Evolutionary conservation across 345 rosid species (phyloP).

Genomic region (Aquilaria yunnanensis): DNA sequence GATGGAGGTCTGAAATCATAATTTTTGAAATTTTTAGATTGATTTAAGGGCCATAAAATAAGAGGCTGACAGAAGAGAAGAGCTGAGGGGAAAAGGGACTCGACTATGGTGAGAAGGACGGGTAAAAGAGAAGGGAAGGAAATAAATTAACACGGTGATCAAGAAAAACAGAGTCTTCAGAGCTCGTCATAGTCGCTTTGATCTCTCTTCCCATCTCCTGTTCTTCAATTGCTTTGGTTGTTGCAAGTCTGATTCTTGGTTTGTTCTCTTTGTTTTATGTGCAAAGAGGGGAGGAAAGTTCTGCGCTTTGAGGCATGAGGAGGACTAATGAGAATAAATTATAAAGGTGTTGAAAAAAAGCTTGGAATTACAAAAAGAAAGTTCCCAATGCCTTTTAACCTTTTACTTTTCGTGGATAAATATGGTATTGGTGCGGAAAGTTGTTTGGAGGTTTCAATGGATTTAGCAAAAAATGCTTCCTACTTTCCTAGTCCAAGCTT

Average conservation of each 20-base stretch:
- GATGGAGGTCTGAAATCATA: constrained; percentile 52
- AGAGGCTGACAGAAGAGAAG: constrained; percentile 69
- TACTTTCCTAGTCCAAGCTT: too few species aligned
- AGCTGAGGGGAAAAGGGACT: constrained; percentile 75
- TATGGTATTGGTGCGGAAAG: too few species aligned
- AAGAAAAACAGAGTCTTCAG: constrained; percentile 41
- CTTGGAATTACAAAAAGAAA: too few species aligned
- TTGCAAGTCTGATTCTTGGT: too few species aligned
- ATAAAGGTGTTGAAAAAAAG: not conserved
- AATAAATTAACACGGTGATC: constrained; percentile 49
- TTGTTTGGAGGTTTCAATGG: too few species aligned
- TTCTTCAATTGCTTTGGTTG: too few species aligned
- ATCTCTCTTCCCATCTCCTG: constrained; percentile 55
- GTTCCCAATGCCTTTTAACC: too few species aligned
- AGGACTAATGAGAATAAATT: not conserved
- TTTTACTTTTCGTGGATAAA: too few species aligned
- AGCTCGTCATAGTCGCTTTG: constrained; percentile 40
- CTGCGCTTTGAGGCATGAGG: not conserved
- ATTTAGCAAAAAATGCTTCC: too few species aligned
- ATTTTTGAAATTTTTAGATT: constrained; percentile 22
- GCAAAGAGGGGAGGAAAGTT: too few species aligned
- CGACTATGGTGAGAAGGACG: constrained; percentile 63
- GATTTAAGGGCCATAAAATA: constrained; percentile 25
- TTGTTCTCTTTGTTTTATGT: too few species aligned
- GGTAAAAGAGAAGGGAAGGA: constrained; percentile 72